Evolutionary conservation across 2,329 filamentous ascomycete species (phyloP).

Genomic region (Aspergillus novofumigatus): DNA sequence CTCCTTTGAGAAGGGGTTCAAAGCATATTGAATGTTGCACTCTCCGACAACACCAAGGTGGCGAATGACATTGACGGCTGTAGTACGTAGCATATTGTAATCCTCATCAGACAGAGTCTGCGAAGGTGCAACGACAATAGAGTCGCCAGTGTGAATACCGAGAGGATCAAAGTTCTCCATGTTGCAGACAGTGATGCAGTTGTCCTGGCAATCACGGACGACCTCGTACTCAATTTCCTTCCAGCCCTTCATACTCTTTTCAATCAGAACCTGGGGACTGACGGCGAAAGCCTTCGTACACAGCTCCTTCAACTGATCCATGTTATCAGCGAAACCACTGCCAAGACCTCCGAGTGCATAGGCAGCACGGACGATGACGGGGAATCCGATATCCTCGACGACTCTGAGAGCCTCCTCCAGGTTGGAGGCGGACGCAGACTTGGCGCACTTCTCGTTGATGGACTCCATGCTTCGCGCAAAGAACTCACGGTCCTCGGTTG

Average conservation of each 20-base stretch:
- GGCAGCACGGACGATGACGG: slow-evolving; percentile 93
- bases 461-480: slow-evolving; percentile 98
- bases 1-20: slow-evolving; percentile 91
- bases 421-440: slow-evolving; percentile 87
- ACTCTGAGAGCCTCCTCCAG: slow-evolving; percentile 84
- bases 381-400: slow-evolving; percentile 89
- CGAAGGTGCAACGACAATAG: slow-evolving; percentile 94
- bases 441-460: slow-evolving; percentile 95
- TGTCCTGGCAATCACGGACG: slow-evolving; percentile 89
- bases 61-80: slow-evolving; percentile 93
- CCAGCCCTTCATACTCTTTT: slow-evolving; percentile 99
- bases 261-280: slow-evolving; percentile 92
- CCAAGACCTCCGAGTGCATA: slow-evolving; percentile 94
- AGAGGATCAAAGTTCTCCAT: slow-evolving; percentile 99
- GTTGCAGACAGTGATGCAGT: slow-evolving; percentile 99
- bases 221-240: slow-evolving; percentile 99
- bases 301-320: slow-evolving; percentile 74
- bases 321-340: slow-evolving; percentile 90
- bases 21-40: slow-evolving; percentile 97
- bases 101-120: slow-evolving; percentile 96
- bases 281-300: slow-evolving; percentile 94
- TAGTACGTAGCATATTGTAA: slow-evolving; percentile 98
- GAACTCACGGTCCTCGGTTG: slow-evolving; percentile 94
- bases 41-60: slow-evolving; percentile 97
- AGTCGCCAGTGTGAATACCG: slow-evolving; percentile 96